Conservation (phyloP, 208 protist species). For the Phytomonas francai region DNA sequence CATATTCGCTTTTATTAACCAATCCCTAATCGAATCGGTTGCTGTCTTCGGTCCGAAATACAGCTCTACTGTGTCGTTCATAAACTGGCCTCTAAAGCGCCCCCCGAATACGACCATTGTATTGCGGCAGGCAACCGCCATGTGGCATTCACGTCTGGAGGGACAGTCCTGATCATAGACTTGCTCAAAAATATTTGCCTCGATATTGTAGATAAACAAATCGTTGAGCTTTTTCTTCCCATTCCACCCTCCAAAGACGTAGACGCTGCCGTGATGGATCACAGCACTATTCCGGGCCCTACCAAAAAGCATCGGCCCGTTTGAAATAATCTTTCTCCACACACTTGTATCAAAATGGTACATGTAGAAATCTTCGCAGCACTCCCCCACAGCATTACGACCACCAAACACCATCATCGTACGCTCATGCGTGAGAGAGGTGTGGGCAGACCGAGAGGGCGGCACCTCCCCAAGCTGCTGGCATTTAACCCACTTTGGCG, state of each 20-base stretch:
- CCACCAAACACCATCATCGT: constrained; percentile 88
- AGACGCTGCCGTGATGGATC: constrained; percentile 71
- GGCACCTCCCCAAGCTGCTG: constrained; percentile 42
- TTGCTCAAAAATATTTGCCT: constrained; percentile 59
- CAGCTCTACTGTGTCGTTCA: constrained; percentile 76
- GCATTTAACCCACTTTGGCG: constrained; percentile 40
- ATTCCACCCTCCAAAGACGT: constrained; percentile 86
- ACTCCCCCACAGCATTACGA: constrained; percentile 62
- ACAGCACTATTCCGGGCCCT: constrained; percentile 82
- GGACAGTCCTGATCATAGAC: constrained; percentile 61
- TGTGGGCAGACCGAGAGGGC: constrained; percentile 65
- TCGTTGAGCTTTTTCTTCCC: constrained; percentile 86
- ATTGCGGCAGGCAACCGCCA: constrained; percentile 76
- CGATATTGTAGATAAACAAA: constrained; percentile 76
- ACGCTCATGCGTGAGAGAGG: constrained; percentile 72
- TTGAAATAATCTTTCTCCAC: constrained; percentile 50
- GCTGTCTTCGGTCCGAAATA: constrained; percentile 53
- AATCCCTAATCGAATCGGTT: constrained; percentile 48
- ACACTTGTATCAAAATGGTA: constrained; percentile 75
- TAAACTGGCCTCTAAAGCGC: constrained; percentile 79
- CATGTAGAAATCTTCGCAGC: constrained; percentile 79
- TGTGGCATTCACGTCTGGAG: constrained; percentile 76
- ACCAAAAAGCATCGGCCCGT: constrained; percentile 42
- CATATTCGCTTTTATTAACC: constrained; percentile 34
- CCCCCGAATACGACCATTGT: constrained; percentile 87